Base-by-base conservation (phyloP, 768 basidiomycete genomes). In the Russula brevipes region DNA sequence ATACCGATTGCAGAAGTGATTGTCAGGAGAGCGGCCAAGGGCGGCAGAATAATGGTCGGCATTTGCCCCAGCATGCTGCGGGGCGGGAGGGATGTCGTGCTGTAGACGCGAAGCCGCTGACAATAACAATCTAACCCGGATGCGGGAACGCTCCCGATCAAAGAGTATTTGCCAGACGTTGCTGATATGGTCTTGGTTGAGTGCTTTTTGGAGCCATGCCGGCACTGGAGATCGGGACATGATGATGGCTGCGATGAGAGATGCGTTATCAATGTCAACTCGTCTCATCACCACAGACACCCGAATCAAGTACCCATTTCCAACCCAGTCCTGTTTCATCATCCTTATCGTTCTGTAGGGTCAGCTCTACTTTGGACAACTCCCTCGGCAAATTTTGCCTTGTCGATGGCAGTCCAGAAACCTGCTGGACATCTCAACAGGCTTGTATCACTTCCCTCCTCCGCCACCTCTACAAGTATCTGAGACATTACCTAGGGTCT, bases 1-100 rank as follows among this genome's bases (percentile, higher is more conserved):
- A 68, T 94, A 94, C 12, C 92, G 87, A 76, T 93, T 92, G 38
- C 72, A 73, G 51, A 67, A 68, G 24, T 69, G 53, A 69, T 88
- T 82, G 33, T 70, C 72, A 35, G 77, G 76, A 54, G 77, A 71
- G 54, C 70, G 72, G 19, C 82, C 87, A n/a, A 77, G 71, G 5
- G 77, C 71, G 63, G 85, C 75, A 14, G 87, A 83, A 70, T 89
- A 91, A 66, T 87, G 74, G 31, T 75, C 73, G 49, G 62, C 69
- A 6, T 76, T 74, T 24, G 63, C 47, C 19, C 68, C 68, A 10
- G 65, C 57, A 49, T 47, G 60, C 61, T 64, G 33, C 47, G 65
- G 67, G 31, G 51, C 35, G 35, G 61, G 52, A 70, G 49, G 16
- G 67, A n/a, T 52, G 64, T 70, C 65, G 36, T 63, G 57, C 55